Conservation (phyloP, 106 monocot species). For the Iris macrosiphon region DNA sequence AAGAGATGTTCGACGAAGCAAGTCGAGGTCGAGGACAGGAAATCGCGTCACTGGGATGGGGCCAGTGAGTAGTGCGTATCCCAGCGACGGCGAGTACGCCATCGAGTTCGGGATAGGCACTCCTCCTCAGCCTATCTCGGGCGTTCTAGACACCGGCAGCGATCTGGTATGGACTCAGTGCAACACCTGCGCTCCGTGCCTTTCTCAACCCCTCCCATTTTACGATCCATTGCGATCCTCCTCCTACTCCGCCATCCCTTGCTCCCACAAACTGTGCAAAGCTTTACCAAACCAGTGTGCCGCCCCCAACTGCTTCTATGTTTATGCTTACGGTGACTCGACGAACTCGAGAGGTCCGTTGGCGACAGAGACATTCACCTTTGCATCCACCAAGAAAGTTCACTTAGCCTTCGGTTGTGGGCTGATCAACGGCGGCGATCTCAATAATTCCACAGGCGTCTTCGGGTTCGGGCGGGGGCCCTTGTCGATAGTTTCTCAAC, state of each 20-base stretch:
- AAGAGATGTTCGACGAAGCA: neutral
- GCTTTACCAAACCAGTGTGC: neutral
- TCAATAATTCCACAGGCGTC: conserved; percentile 41
- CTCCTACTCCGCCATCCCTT: neutral
- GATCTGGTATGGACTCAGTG: conserved; percentile 12
- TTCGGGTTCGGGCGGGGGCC: conserved; percentile 26
- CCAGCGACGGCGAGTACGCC: neutral
- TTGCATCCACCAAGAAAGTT: neutral
- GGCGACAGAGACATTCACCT: neutral
- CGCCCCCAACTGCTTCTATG: neutral
- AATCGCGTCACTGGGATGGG: neutral
- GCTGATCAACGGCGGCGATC: conserved; percentile 29
- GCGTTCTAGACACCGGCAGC: conserved; percentile 11
- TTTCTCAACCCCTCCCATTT: neutral
- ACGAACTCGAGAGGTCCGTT: neutral
- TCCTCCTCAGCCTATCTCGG: neutral
- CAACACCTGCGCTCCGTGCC: conserved; percentile 5
- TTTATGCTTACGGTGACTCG: neutral
- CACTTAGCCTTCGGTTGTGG: conserved; percentile 54
- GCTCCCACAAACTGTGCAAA: neutral
- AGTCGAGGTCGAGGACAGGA: neutral
- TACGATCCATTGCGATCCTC: conserved; percentile 3
- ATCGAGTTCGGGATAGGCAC: conserved; percentile 2
- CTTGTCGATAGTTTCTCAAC: conserved; percentile 12
- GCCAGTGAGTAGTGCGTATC: neutral